A percentile compares a stretch with the other conserved stretches of the same genome.
Conservation (phyloP, 768 basidiomycete species). For the Pholiota microspora region DNA sequence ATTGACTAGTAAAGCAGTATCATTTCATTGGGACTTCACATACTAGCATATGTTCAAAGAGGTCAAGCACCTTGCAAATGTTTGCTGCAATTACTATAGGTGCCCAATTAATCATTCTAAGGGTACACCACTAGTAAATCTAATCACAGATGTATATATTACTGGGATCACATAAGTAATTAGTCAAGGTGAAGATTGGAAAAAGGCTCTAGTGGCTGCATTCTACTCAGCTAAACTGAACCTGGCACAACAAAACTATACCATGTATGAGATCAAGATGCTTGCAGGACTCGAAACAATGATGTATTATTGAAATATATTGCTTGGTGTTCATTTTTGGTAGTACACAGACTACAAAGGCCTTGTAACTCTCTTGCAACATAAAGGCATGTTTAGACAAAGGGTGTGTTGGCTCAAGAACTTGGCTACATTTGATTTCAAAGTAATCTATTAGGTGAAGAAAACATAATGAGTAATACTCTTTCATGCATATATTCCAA, state of each 20-base stretch:
- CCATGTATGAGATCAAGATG: constrained; percentile 35
- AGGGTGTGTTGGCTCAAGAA: constrained; percentile 35
- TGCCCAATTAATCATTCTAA: constrained; percentile 17
- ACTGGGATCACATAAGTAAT: constrained; percentile 28
- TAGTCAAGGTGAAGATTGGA: constrained; percentile 19
- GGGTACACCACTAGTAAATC: constrained; percentile 19
- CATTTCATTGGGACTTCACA: constrained; percentile 27
- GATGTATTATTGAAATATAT: constrained; percentile 22
- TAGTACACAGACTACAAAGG: constrained; percentile 28
- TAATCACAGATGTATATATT: constrained; percentile 28
- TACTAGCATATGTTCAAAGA: constrained; percentile 34
- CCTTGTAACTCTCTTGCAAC: constrained; percentile 23
- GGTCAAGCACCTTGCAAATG: constrained; percentile 25
- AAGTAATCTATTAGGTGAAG: constrained; percentile 19
- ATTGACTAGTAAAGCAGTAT: constrained; percentile 20
- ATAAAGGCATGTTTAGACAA: constrained; percentile 27
- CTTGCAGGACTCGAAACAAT: constrained; percentile 31
- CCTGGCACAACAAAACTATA: constrained; percentile 35
- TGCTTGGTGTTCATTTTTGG: constrained; percentile 26
- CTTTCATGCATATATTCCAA: constrained; percentile 23
- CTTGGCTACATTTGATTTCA: constrained; percentile 16
- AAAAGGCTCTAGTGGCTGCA: constrained; percentile 20
- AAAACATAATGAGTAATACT: constrained; percentile 30
- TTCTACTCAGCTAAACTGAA: constrained; percentile 35
- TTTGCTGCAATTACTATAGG: constrained; percentile 20